These are phyloP conservation scores for Salix exigua DNA, from an alignment of 345 rosid species.

Conservation along the genomic window DNA sequence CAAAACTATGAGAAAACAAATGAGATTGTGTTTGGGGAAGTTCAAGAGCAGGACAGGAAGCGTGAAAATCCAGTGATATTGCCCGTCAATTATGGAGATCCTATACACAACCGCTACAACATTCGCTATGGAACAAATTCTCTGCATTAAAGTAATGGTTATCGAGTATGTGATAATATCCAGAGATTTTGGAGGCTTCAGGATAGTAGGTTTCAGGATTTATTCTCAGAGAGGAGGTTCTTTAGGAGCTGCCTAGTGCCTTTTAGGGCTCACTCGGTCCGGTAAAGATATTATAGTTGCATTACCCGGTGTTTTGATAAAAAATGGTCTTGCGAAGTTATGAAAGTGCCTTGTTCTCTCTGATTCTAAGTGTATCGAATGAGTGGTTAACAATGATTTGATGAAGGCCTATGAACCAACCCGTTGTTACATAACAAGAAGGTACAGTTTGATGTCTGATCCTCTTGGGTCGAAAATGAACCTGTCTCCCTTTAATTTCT, in stretches of 20 bases:
- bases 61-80: constrained; percentile 40
- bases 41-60: constrained; percentile 63
- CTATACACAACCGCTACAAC: constrained; percentile 41
- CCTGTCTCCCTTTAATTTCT: neutral
- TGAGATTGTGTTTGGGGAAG: constrained; percentile 85
- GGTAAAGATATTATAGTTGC: constrained; percentile 9
- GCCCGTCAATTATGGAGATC: constrained; percentile 55
- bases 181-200: constrained; percentile 11
- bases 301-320: neutral
- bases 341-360: neutral
- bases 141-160: constrained; percentile 30
- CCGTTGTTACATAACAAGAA: neutral
- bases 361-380: neutral
- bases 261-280: neutral
- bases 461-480: neutral
- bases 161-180: neutral
- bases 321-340: neutral
- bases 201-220: constrained; percentile 2
- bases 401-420: neutral
- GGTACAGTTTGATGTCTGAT: neutral
- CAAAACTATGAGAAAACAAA: constrained; percentile 68
- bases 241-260: constrained; percentile 11
- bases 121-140: constrained; percentile 43
- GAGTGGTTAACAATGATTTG: neutral
- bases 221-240: constrained; percentile 1